These are phyloP conservation scores for Solanum hybrid DNA, from an alignment of 305 asterid genomes.

Conservation along the genomic window DNA sequence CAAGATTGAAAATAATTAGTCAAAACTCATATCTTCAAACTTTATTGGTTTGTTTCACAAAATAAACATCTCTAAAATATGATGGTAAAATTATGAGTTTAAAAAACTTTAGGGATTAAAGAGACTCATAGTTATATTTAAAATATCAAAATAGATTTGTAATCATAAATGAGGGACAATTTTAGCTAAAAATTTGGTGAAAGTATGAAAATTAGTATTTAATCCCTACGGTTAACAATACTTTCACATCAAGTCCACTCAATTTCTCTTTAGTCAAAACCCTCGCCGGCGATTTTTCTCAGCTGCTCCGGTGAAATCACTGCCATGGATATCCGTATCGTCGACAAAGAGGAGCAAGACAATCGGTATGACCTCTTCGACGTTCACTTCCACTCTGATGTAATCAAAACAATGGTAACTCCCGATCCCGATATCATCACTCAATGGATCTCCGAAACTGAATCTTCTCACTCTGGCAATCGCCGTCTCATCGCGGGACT, in stretches of 20 bases:
- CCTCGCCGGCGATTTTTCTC: neutral
- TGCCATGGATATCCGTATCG: neutral
- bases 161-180: neutral
- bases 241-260: neutral
- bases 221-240: neutral
- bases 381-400: neutral
- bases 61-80: neutral
- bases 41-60: neutral
- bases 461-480: neutral
- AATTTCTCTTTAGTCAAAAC: neutral
- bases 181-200: neutral
- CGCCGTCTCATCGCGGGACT: constrained; percentile 25
- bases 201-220: neutral
- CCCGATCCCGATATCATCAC: neutral
- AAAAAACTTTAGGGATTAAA: neutral
- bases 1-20: neutral
- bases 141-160: neutral
- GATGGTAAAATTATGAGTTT: neutral
- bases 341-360: neutral
- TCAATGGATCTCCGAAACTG: neutral
- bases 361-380: neutral
- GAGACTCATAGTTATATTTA: neutral
- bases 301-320: neutral
- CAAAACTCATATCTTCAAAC: neutral
- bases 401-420: neutral